phyloP scores from a whole-genome alignment of 306 rosid species.

The Vigna unguiculata region DNA sequence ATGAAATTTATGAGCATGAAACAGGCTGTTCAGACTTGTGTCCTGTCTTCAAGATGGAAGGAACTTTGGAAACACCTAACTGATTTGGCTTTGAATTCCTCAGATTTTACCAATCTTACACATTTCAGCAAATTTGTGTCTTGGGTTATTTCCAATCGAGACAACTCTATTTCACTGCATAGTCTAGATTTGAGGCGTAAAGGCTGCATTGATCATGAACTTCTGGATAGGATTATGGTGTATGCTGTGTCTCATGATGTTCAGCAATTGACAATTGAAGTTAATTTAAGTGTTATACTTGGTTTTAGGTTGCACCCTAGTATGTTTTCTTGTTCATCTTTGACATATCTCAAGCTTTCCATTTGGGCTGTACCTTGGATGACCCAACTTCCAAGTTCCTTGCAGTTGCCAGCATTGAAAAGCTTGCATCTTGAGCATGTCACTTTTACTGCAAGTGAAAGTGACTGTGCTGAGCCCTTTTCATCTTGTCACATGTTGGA shows the following conservation, averaged over 20 bases:
- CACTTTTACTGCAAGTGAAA: constrained; percentile 11
- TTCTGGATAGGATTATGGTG: not conserved
- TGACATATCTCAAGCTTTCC: constrained; percentile 40
- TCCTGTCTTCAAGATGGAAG: constrained; percentile 36
- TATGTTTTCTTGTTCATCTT: constrained; percentile 21
- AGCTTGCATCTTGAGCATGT: constrained; percentile 33
- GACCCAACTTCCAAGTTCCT: constrained; percentile 29
- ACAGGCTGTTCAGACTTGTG: constrained; percentile 38
- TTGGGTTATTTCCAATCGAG: constrained; percentile 4
- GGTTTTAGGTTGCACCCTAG: constrained; percentile 10
- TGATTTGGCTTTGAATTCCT: constrained; percentile 12
- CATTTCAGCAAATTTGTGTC: constrained; percentile 20
- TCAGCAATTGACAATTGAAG: constrained; percentile 2
- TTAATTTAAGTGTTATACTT: not conserved
- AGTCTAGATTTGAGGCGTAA: constrained; percentile 23
- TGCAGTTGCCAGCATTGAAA: constrained; percentile 20
- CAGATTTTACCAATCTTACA: not conserved
- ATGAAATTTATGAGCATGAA: constrained; percentile 40
- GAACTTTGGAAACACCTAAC: constrained; percentile 28
- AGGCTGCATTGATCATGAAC: constrained; percentile 3
- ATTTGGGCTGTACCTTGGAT: not conserved
- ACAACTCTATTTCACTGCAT: not conserved
- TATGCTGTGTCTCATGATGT: constrained; percentile 34
- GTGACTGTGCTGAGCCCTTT: constrained; percentile 39
- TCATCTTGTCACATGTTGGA: constrained; percentile 27